These are phyloP conservation scores for Streptanthus diversifolius DNA, from an alignment of 345 rosid genomes.

Conservation along the genomic window DNA sequence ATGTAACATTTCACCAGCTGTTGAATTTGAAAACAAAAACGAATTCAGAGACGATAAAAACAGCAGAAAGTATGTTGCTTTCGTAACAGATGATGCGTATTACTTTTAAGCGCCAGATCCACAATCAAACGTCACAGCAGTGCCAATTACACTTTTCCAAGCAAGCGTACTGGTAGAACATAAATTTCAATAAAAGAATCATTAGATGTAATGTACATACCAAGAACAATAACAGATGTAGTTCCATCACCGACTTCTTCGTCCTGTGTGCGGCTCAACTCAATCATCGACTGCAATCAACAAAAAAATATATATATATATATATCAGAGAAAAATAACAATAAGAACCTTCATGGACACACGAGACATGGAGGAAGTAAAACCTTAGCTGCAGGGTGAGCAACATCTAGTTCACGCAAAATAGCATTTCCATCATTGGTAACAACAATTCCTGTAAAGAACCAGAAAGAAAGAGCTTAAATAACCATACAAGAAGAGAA, in stretches of 20 bases:
- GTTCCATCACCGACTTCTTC: slow-evolving; percentile 99
- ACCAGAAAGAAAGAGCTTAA: not conserved
- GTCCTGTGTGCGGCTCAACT: slow-evolving; percentile 90
- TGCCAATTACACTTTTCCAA: not conserved
- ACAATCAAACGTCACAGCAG: not conserved
- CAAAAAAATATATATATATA: not conserved
- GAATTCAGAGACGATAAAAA: not conserved
- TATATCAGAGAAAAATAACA: not conserved
- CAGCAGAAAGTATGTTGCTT: not conserved
- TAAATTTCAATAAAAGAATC: not conserved
- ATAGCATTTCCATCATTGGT: slow-evolving; percentile 97
- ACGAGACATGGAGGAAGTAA: not conserved
- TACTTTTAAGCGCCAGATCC: not conserved
- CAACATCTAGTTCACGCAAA: slow-evolving; percentile 84
- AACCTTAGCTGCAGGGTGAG: slow-evolving; percentile 97
- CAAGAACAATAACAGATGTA: slow-evolving; percentile 91
- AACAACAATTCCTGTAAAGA: slow-evolving; percentile 71
- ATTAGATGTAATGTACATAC: slow-evolving; percentile 38
- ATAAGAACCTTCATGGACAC: not conserved
- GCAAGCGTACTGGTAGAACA: not conserved
- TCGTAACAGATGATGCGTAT: not conserved
- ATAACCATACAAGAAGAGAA: not conserved
- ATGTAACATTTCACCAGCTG: slow-evolving; percentile 99
- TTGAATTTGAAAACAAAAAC: not conserved
- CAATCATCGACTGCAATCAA: slow-evolving; percentile 82